phyloP scores from a whole-genome alignment of 352 stramenopile genomes.

The Aphanomyces astaci region DNA sequence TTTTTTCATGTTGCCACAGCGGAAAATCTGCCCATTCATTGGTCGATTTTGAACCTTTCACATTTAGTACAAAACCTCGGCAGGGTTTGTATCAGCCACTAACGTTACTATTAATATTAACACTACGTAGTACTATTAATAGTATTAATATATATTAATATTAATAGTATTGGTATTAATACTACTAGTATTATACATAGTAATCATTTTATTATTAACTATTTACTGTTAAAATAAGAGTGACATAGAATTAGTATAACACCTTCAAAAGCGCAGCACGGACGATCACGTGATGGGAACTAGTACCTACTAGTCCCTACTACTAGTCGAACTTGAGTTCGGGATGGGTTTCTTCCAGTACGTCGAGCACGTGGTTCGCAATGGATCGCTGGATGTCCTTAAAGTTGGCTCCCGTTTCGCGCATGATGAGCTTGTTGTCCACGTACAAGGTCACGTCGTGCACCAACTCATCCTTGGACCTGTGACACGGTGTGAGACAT shows the following conservation, averaged over 20 bases:
- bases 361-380: not conserved
- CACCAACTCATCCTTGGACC: not conserved
- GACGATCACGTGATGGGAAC: not conserved
- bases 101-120: not conserved
- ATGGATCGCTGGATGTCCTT: conserved; percentile 8
- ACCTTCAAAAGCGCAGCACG: too few relatives aligned
- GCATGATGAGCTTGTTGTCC: conserved; percentile 13
- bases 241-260: too few relatives aligned
- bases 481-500: not conserved
- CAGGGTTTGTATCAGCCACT: too few relatives aligned
- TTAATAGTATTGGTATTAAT: too few relatives aligned
- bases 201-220: too few relatives aligned
- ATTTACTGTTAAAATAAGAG: too few relatives aligned
- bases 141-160: too few relatives aligned
- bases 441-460: not conserved
- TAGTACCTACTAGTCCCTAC: not conserved
- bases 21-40: too few relatives aligned
- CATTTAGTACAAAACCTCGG: too few relatives aligned
- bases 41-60: not conserved
- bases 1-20: not conserved
- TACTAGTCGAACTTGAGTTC: not conserved
- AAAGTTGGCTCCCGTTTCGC: conserved; percentile 1
- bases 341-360: not conserved
- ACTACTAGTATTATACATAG: too few relatives aligned
- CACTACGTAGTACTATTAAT: too few relatives aligned